phyloP scores from a whole-genome alignment of 805 yeast genomes.

The Ogataea naganishii region DNA sequence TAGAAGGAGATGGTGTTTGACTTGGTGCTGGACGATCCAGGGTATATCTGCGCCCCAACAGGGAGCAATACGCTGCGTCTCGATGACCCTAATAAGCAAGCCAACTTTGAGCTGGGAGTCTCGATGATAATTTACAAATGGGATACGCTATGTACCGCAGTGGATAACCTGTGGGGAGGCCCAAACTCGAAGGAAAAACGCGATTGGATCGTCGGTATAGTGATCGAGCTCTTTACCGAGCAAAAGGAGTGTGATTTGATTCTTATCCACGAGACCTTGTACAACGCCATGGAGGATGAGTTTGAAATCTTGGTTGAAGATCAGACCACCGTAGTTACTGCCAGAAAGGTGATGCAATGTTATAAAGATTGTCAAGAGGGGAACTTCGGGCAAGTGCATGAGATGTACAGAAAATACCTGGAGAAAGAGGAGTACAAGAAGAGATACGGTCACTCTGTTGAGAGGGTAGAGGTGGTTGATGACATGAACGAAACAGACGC shows the following conservation, averaged over 20 bases:
- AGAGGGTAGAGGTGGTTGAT: conserved; percentile 37
- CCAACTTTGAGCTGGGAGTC: conserved; percentile 85
- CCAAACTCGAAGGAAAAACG: conserved; percentile 83
- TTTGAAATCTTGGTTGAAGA: conserved; percentile 86
- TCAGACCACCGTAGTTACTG: conserved; percentile 73
- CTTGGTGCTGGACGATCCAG: conserved; percentile 22
- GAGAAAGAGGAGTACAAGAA: conserved; percentile 36
- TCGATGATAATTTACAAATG: conserved; percentile 86
- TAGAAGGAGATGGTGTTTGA: conserved; percentile 9
- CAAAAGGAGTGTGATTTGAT: conserved; percentile 64
- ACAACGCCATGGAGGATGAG: conserved; percentile 91
- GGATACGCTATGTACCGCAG: conserved; percentile 86
- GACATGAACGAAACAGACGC: conserved; percentile 60
- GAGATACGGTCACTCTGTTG: conserved; percentile 15
- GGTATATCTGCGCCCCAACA: conserved; percentile 21
- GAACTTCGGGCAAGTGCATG: conserved; percentile 49
- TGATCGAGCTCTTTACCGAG: conserved; percentile 65
- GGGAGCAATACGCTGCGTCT: conserved; percentile 15
- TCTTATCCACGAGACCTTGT: conserved; percentile 74
- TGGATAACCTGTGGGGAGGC: conserved; percentile 93
- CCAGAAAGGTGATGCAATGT: conserved; percentile 51
- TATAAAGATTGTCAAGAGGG: conserved; percentile 55
- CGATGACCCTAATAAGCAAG: conserved; percentile 59
- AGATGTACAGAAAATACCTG: conserved; percentile 49
- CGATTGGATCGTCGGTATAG: conserved; percentile 86